Evolutionary conservation across 2,329 filamentous ascomycete genomes (phyloP).

Genomic region (Eurotiales sp.): DNA sequence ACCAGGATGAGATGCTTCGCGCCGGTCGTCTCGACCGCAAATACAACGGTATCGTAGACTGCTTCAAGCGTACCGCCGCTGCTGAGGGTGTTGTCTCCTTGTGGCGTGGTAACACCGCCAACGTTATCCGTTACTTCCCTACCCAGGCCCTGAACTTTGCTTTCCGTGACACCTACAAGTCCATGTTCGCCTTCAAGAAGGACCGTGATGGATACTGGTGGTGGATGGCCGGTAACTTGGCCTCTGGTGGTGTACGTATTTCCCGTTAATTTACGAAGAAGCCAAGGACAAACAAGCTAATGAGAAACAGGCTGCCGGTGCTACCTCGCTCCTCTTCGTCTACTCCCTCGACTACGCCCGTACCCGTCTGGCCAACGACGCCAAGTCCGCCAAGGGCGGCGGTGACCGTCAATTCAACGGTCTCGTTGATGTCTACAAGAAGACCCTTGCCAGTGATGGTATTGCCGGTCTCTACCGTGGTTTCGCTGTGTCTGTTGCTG

Average conservation of each 20-base stretch:
- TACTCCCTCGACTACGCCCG: constrained; percentile 99
- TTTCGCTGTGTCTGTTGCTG: constrained; percentile 98
- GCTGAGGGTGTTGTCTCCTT: constrained; percentile 92
- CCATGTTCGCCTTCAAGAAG: constrained; percentile 99
- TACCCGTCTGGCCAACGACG: constrained; percentile 99
- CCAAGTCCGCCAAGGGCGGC: constrained; percentile 92
- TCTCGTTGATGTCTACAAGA: constrained; percentile 98
- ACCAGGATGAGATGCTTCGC: constrained; percentile 99
- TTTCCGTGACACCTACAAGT: constrained; percentile 99
- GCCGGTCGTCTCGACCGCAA: constrained; percentile 95
- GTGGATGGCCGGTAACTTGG: constrained; percentile 99
- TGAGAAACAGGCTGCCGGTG: constrained; percentile 76
- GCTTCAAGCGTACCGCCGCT: constrained; percentile 87
- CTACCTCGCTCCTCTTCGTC: constrained; percentile 99
- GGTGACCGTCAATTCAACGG: constrained; percentile 99
- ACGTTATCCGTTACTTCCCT: constrained; percentile 99
- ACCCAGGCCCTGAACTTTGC: constrained; percentile 99
- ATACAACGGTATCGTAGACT: constrained; percentile 90
- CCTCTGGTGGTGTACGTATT: constrained; percentile 92
- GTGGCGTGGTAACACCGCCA: constrained; percentile 99
- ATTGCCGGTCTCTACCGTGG: constrained; percentile 99
- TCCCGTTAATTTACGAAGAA: not conserved
- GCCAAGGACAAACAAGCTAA: constrained; percentile 16
- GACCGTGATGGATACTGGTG: constrained; percentile 95
- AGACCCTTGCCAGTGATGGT: constrained; percentile 98